Percentiles rank a stretch among this genome's conserved stretches.
Evolutionary conservation across 257 asterid genomes (phyloP).

Genomic region (Ballota nigra): DNA sequence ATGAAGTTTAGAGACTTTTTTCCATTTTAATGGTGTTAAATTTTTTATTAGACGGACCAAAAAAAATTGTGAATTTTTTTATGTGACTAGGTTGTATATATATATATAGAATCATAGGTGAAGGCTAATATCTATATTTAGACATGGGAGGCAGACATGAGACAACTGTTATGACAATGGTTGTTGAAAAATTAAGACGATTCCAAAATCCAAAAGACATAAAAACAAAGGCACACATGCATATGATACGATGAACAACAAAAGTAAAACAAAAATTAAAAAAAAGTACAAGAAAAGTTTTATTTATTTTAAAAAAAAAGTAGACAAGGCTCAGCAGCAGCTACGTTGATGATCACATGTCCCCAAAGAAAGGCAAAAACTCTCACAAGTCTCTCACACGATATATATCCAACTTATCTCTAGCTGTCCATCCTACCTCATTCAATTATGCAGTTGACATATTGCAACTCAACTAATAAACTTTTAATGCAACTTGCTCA

Average conservation of each 20-base stretch:
- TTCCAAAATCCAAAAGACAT: background rate
- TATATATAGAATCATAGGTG: no score
- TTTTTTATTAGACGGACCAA: no score
- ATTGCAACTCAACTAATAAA: conserved; percentile 19
- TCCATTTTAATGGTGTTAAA: no score
- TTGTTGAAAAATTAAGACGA: conserved; percentile 1
- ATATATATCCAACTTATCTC: background rate
- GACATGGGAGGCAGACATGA: no score
- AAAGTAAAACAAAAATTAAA: background rate
- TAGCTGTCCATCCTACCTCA: conserved; percentile 26
- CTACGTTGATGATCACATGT: conserved; percentile 33
- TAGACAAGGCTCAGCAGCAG: background rate
- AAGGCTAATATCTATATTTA: no score
- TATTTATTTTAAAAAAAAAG: no score
- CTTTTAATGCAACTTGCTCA: conserved; percentile 19
- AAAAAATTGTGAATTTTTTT: no score
- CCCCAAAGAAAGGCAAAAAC: background rate
- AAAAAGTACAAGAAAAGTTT: no score
- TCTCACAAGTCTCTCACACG: conserved; percentile 38
- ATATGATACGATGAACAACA: conserved; percentile 10
- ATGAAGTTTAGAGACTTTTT: no score
- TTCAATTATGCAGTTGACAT: conserved; percentile 36
- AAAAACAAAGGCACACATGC: background rate
- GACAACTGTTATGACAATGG: background rate
- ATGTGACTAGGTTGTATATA: no score